Evolutionary conservation across 2,329 filamentous ascomycete genomes (phyloP), one percentile per base, ranked within the genome.

Genomic region (Penicillium oxalicum): DNA sequence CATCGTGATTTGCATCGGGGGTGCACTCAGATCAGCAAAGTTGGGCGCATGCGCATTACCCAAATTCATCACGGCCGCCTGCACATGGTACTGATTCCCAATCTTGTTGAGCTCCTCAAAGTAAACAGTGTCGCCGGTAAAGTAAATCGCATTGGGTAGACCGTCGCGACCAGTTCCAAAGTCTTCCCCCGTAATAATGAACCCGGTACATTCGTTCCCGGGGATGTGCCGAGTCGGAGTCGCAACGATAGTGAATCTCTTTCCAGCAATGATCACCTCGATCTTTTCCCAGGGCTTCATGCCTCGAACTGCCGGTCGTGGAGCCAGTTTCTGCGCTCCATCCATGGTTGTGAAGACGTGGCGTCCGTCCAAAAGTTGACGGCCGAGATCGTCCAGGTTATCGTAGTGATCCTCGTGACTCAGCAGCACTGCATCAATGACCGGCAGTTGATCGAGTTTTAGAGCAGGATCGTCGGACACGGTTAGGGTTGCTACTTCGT

Each of bases 351-450:
- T 77, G 28, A 77, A 61, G 4, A 77, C 75, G 2, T 57, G 61
- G 6, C 73, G 72, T 3, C 72, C 74, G 41, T 77, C 66, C 5
- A 78, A 67, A 0, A 77, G 64, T 6, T 54, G 65, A 4, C 74
- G 74, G 24, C 76, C 75, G 0, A 70, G 53, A 2, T 69, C 64
- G 32, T 78, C 75, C 2, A 79, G 65, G 50, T 78, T 78, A 51
- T 78, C 75, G 0, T 64, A 62, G 48, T 78, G 75, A 56, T 78
- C 73, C 56, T 78, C 76, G 49, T 78, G 75, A 56, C 71, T 75
- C 7, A 78, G 65, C 0, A 77, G 65, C 3, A 78, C 62, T n/a
- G 68, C 74, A 43, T 77, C 74, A 51, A 78, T 75, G 8, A 60
- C 59, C 0, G 75, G 75, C 0, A 77, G 63, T 1, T 72, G 47